Base-by-base conservation (phyloP, 768 basidiomycete species). In the Cystobasidium tubakii region DNA sequence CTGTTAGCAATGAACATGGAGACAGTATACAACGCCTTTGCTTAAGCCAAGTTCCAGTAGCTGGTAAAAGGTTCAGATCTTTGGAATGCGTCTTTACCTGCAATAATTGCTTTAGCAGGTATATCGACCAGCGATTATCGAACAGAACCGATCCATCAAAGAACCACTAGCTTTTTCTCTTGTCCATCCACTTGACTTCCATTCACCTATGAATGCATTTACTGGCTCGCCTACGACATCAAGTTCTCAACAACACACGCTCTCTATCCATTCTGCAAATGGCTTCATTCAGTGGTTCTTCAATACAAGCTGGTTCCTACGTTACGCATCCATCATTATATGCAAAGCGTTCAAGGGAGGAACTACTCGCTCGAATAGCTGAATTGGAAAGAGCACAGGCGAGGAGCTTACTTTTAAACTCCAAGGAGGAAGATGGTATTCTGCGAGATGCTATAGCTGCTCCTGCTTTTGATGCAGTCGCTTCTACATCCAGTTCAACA, bases 281-380 rank as follows among this genome's bases (percentile, higher is more conserved):
- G 46, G 7, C 46, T 12, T 50, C 46, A 17, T 6, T 27, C 17
- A 60, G 57, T 25, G 29, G 57, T 23, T 34, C 29, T 27, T 29
- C 57, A 60, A 34, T 34, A 60, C 57, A 60, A 60, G 29, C 29
- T 29, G 57, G 57, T 27, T 60, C 57, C 33, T 27, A 27, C 27
- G 33, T 27, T 60, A 34, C 46, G 9, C 57, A 60, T 43, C 36
- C 63, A 65, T 65, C 39, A 36, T 19, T 65, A 12, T 65, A 65
- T 43, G 63, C 63, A 12, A 43, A 44, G 10, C 3, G 15, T 10
- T 31, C 63, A n/a, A 39, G 63, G 23, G 63, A 65, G 23, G 63
- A 65, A 44, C 23, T 65, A 25, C 63, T 65, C 9, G 63, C 63
- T 39, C 63, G 63, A 27, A 65, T 65, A 65, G 63, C 63, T 27